Conservation (phyloP, 2,329 filamentous ascomycete genomes). For the Epichloe amarillans region DNA sequence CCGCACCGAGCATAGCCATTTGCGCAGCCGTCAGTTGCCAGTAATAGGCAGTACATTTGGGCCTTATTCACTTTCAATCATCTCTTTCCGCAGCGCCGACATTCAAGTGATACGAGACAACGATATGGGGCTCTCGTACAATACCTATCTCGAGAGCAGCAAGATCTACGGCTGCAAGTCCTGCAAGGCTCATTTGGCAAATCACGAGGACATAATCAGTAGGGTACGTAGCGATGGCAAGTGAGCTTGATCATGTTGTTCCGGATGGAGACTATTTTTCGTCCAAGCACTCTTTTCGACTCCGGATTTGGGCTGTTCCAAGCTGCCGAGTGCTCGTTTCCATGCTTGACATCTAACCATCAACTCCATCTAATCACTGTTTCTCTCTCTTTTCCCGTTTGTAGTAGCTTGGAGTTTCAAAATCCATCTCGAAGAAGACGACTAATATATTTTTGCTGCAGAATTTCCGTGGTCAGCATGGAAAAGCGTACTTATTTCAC, state of each 20-base stretch:
- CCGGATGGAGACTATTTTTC: background rate
- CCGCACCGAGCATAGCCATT: background rate
- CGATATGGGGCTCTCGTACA: conserved; percentile 77
- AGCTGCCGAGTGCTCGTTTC: background rate
- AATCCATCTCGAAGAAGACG: too few species aligned
- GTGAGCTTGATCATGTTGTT: background rate
- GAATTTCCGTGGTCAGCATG: conserved; percentile 97
- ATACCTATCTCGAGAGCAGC: conserved; percentile 73
- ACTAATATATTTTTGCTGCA: conserved; percentile 21
- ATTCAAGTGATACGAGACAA: background rate
- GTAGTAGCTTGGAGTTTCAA: background rate
- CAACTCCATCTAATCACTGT: background rate
- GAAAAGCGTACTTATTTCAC: conserved; percentile 95
- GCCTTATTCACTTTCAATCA: background rate
- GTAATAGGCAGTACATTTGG: background rate
- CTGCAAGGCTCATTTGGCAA: conserved; percentile 91
- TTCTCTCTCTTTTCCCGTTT: background rate
- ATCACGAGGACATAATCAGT: conserved; percentile 93
- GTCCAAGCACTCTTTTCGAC: background rate
- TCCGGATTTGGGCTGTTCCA: background rate
- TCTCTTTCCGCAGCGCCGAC: background rate
- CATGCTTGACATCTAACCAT: background rate
- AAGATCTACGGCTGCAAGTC: conserved; percentile 88
- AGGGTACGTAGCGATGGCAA: conserved; percentile 43
- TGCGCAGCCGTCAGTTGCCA: background rate